phyloP scores from a whole-genome alignment of 352 stramenopile genomes.

The Phytophthora idaei region DNA sequence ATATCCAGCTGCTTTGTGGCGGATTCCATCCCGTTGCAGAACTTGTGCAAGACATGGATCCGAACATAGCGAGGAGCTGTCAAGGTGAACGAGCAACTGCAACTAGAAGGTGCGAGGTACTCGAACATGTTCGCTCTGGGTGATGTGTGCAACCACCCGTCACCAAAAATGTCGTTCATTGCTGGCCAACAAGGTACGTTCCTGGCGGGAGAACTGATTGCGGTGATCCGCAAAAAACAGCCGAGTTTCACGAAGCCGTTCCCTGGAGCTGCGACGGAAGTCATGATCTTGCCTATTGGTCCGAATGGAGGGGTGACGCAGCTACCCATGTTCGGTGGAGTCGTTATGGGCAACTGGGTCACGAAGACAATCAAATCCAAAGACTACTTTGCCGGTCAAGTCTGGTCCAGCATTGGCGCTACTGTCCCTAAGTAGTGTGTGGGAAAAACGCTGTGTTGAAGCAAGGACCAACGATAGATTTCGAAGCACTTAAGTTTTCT shows the following conservation, averaged over 20 bases:
- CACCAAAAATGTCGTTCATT: slow-evolving; percentile 42
- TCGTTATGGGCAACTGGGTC: slow-evolving; percentile 40
- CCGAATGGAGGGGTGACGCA: slow-evolving; percentile 41
- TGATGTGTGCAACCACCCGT: slow-evolving; percentile 44
- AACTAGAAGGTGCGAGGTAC: slow-evolving; percentile 35
- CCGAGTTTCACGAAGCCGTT: slow-evolving; percentile 30
- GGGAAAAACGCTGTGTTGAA: too few species aligned
- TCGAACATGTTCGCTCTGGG: slow-evolving; percentile 45
- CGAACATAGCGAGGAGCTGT: slow-evolving; percentile 20
- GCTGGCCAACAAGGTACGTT: slow-evolving; percentile 39
- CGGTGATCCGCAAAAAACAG: slow-evolving; percentile 28
- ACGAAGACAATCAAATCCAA: slow-evolving; percentile 38
- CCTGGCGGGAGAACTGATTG: slow-evolving; percentile 26
- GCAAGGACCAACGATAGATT: too few species aligned
- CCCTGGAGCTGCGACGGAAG: slow-evolving; percentile 16
- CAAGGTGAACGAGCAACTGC: slow-evolving; percentile 36
- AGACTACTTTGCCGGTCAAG: slow-evolving; percentile 37
- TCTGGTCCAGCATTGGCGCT: slow-evolving; percentile 23
- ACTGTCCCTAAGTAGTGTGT: slow-evolving; percentile 4
- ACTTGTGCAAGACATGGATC: slow-evolving; percentile 32
- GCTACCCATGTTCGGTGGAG: slow-evolving; percentile 35
- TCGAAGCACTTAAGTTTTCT: too few species aligned
- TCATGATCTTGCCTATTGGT: slow-evolving; percentile 43
- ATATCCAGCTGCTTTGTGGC: slow-evolving; percentile 43
- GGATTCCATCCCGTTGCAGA: slow-evolving; percentile 26